A percentile compares a stretch with the other conserved stretches of the same genome.
Evolutionary conservation across 768 basidiomycete genomes (phyloP).

Genomic region (Wakefieldia striispora): DNA sequence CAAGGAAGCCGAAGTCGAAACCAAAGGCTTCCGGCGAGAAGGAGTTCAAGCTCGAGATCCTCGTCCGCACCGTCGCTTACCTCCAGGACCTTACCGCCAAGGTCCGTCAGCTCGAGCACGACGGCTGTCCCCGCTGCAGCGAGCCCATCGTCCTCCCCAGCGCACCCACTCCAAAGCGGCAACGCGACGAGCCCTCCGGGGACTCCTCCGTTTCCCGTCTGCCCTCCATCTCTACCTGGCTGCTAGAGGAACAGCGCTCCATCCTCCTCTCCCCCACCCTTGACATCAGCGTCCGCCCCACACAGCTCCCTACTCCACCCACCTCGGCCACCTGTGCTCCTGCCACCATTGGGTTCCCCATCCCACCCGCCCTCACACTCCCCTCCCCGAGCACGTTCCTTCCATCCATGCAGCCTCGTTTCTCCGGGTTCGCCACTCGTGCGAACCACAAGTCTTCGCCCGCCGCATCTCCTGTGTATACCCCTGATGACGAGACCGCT

Average conservation of each 20-base stretch:
- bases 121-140: constrained; percentile 23
- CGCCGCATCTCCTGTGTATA: constrained; percentile 22
- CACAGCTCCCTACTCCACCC: constrained; percentile 55
- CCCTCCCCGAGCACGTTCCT: constrained; percentile 30
- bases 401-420: constrained; percentile 19
- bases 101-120: constrained; percentile 45
- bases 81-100: constrained; percentile 66
- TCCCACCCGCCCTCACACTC: constrained; percentile 44
- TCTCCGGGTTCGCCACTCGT: constrained; percentile 22
- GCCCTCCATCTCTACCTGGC: constrained; percentile 70
- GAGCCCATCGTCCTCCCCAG: constrained; percentile 13
- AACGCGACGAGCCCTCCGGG: constrained; percentile 1
- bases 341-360: constrained; percentile 28
- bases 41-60: constrained; percentile 91
- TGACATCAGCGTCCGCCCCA: constrained; percentile 16
- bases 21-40: constrained; percentile 55
- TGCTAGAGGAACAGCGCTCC: constrained; percentile 35
- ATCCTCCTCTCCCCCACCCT: constrained; percentile 36
- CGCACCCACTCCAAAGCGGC: background rate
- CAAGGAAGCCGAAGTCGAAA: constrained; percentile 27
- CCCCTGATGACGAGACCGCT: constrained; percentile 67
- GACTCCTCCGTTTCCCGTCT: constrained; percentile 39
- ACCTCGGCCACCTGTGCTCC: constrained; percentile 51
- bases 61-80: constrained; percentile 78
- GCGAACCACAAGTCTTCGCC: constrained; percentile 19